Conservation (phyloP, 257 asterid genomes). For the Solanum appendiculatum region DNA sequence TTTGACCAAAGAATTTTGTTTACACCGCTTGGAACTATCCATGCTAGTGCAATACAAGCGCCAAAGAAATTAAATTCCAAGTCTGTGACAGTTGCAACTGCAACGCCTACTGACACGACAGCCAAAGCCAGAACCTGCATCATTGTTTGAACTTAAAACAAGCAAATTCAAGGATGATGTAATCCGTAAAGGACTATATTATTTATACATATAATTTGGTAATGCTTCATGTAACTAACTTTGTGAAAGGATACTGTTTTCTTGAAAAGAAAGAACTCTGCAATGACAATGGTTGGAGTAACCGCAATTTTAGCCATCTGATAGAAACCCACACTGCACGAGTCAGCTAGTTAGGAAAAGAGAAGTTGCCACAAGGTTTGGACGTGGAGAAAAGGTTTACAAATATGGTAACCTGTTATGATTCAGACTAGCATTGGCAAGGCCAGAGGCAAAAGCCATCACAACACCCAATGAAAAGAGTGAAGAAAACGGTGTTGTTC, state of each 20-base stretch:
- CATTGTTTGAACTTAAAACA: background rate
- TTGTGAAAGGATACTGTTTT: constrained; percentile 44
- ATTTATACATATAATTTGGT: background rate
- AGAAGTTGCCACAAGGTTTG: background rate
- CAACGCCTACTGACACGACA: constrained; percentile 74
- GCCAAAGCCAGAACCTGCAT: constrained; percentile 54
- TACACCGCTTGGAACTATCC: constrained; percentile 77
- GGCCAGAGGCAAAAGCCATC: constrained; percentile 86
- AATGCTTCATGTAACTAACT: constrained; percentile 14
- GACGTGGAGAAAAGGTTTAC: background rate
- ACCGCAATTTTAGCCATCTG: constrained; percentile 96
- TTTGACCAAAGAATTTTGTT: constrained; percentile 80
- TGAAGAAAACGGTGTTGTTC: constrained; percentile 66
- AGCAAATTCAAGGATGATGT: background rate
- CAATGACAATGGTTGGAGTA: constrained; percentile 77
- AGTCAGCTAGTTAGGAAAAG: constrained; percentile 17
- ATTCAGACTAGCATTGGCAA: constrained; percentile 72
- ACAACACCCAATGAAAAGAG: constrained; percentile 72
- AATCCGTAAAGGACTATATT: background rate
- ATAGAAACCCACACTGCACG: constrained; percentile 81
- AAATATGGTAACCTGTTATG: constrained; percentile 54
- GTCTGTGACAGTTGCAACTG: constrained; percentile 81
- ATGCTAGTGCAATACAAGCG: constrained; percentile 62
- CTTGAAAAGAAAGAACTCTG: constrained; percentile 57
- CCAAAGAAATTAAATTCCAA: constrained; percentile 75